Evolutionary conservation across 495 filamentous ascomycete genomes (phyloP).

Genomic region (Penicillium fimorum): DNA sequence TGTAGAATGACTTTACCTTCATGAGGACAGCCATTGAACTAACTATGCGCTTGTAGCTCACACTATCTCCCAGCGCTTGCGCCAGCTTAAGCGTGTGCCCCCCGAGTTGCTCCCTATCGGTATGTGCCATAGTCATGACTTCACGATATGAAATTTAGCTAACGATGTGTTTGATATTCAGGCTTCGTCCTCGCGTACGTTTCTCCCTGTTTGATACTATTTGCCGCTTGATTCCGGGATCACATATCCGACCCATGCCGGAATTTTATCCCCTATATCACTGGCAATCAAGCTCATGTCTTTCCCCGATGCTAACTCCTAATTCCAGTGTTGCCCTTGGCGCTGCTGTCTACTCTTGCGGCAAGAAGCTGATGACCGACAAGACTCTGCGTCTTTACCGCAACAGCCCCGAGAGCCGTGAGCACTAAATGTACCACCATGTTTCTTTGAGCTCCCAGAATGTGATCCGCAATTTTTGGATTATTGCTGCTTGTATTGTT

Average conservation of each 20-base stretch:
- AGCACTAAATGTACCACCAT: conserved; percentile 48
- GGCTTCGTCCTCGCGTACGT: conserved; percentile 79
- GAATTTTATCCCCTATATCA: conserved; percentile 13
- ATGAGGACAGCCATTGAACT: conserved; percentile 24
- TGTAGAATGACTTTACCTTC: not conserved
- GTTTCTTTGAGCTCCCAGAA: conserved; percentile 35
- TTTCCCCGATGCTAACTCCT: conserved; percentile 26
- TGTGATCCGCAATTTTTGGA: conserved; percentile 33
- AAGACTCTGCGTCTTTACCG: conserved; percentile 80
- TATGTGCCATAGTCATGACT: conserved; percentile 45
- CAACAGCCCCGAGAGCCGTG: conserved; percentile 49
- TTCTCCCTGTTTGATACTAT: conserved; percentile 16
- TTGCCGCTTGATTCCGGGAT: conserved; percentile 17
- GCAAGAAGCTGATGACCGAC: conserved; percentile 79
- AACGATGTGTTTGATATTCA: conserved; percentile 37
- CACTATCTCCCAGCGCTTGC: conserved; percentile 94
- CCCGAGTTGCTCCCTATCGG: conserved; percentile 93
- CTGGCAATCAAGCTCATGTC: conserved; percentile 1
- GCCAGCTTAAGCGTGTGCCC: conserved; percentile 81
- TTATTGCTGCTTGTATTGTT: conserved; percentile 38
- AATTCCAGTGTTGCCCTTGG: conserved; percentile 58
- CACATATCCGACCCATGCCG: conserved; percentile 10
- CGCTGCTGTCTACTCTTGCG: conserved; percentile 76
- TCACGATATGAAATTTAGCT: conserved; percentile 12
- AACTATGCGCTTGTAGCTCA: conserved; percentile 62